Evolutionary conservation across 2,329 filamentous ascomycete species (phyloP), one percentile per base, ranked within the genome.

Genomic region (Diplodia intermedia): DNA sequence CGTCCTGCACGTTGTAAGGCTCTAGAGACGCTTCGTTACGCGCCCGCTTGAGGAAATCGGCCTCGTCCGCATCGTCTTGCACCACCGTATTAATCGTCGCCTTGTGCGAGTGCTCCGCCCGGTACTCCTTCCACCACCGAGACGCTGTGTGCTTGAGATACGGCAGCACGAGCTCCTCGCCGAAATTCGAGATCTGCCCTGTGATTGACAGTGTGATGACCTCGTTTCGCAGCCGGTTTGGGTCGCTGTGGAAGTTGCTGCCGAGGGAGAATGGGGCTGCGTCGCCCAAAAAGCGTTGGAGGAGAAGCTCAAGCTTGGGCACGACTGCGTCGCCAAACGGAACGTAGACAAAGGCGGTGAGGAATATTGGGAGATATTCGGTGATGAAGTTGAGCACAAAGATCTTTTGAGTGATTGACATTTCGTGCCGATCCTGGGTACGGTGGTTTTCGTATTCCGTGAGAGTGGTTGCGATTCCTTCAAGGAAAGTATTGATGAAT

Each of bases 341-440:
- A 14, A 77, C 74, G 62, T 77, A 77, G 14, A 77, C 68, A 33
- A 77, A 77, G 1, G 75, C 75, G 1, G 74, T 75, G 9, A 77
- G 72, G n/a, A 77, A 73, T n/a, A 77, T 77, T 0, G 76, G 76
- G 5, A 77, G 69, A 53, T 77, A 78, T 31, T 76, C 76, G 4
- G 76, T 76, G n/a, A 78, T 74, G 4, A 74, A 77, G 69, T 77
- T 76, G 7, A 78, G 69, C 8, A 78, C 73, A 38, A 78, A 78
- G 3, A 76, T 72, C 68, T 78, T 78, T 38, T 76, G 76, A 6
- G 75, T 78, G 8, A 77, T 69, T 5, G 76, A 76, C 73, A 76
- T 77, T 50, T 77, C 76, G 66, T 77, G 71, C 26, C 74, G 69
- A 54, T 75, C 75, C 47, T 69, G 69, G 18, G 76, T 78, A 54